A percentile compares a stretch with the other conserved stretches of the same genome.
phyloP scores from a whole-genome alignment of 2,329 filamentous ascomycete genomes.

The Trichoderma brevicompactum region DNA sequence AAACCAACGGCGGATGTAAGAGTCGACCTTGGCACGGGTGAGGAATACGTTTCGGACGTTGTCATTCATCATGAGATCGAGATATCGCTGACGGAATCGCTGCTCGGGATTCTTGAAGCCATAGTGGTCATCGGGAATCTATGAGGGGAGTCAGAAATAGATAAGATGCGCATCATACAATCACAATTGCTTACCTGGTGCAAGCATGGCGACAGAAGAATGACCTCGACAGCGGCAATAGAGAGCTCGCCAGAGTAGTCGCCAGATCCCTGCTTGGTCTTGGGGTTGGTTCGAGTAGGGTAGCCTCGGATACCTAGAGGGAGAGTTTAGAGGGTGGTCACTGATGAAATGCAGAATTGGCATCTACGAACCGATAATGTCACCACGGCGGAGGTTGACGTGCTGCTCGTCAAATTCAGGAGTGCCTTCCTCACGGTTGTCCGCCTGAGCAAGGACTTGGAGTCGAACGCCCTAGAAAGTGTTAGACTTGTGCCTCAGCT shows the following conservation, averaged over 20 bases:
- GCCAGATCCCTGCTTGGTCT: constrained; percentile 82
- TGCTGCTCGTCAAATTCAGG: constrained; percentile 84
- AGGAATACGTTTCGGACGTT: constrained; percentile 80
- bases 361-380: constrained; percentile 73
- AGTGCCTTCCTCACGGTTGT: constrained; percentile 70
- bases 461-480: constrained; percentile 63
- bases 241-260: constrained; percentile 75
- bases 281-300: constrained; percentile 73
- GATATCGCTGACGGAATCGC: constrained; percentile 88
- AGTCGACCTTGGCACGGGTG: constrained; percentile 84
- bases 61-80: constrained; percentile 98
- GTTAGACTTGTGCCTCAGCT: neutral
- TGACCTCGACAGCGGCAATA: constrained; percentile 86
- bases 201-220: constrained; percentile 86
- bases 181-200: constrained; percentile 55
- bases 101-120: constrained; percentile 96
- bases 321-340: neutral
- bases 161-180: neutral
- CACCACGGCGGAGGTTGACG: constrained; percentile 84
- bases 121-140: constrained; percentile 79
- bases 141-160: constrained; percentile 1
- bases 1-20: constrained; percentile 86
- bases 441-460: constrained; percentile 90
- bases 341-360: neutral
- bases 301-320: constrained; percentile 39